Evolutionary conservation across 805 yeast genomes (phyloP), one percentile per base, ranked within the genome.

Genomic region (Yamadazyma akitaensis): DNA sequence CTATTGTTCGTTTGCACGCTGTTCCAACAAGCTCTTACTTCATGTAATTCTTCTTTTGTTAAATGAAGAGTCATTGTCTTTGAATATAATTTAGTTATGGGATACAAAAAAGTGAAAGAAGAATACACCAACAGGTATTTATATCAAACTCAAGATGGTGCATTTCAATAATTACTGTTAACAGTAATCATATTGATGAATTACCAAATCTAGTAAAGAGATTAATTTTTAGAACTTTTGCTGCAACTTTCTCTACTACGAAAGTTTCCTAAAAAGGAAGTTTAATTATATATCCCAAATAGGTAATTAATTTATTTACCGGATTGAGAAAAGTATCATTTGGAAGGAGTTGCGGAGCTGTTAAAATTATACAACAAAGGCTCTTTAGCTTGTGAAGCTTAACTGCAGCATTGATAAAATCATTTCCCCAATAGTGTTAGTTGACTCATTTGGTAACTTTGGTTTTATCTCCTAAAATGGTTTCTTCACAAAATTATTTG

Each of bases 11-110:
- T 54, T 51, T 63, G 62, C 8, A 67, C 56, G 35, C 53, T 58
- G 8, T 59, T 53, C 75, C 75, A 70, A n/a, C 69, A 62, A 34
- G 53, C 55, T 51, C 61, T 62, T 43, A 68, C 53, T 31, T 45
- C 42, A 18, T 44, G 44, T 37, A 52, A 45, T 30, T 52, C 53
- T 5, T 40, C 46, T 24, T 31, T 14, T 5, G 45, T 24, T 46
- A 52, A 50, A 39, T 46, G 37, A 30, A 52, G 42, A 9, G 53
- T 42, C 55, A 52, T 52, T 40, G 42, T 36, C 34, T 12, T 24
- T 21, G 24, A 16, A 28, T 28, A 28, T 11, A 19, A 13, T 30
- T 21, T 41, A 18, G 21, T 21, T 12, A 33, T 18, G 16, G 16
- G 11, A 11, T 21, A 37, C 13, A 37, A 37, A 37, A 37, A 21